phyloP scores from a whole-genome alignment of 208 protist species.

The Crithidia bombi region DNA sequence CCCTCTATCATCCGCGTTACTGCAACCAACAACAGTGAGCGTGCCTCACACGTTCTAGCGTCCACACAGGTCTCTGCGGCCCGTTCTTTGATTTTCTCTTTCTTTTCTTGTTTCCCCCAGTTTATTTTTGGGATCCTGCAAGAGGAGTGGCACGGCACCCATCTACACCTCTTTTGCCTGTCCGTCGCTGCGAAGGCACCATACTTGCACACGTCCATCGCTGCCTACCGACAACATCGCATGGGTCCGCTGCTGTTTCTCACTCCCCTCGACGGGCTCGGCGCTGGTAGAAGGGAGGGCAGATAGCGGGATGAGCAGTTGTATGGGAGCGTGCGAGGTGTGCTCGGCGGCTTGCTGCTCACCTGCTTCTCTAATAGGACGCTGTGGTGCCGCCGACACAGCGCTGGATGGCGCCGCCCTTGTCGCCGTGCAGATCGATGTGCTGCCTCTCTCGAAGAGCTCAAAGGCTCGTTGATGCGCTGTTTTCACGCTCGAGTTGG shows the following conservation, averaged over 20 bases:
- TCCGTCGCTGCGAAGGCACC: background rate
- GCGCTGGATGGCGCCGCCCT: background rate
- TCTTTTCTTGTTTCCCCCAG: background rate
- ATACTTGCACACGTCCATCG: constrained; percentile 30
- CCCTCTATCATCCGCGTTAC: no score
- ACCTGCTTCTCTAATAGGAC: background rate
- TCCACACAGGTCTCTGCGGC: no score
- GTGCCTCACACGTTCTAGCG: no score
- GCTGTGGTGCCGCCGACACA: background rate
- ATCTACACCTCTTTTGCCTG: background rate
- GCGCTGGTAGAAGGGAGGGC: background rate
- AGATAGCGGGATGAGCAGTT: constrained; percentile 14
- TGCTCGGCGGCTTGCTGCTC: background rate
- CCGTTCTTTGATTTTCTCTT: background rate
- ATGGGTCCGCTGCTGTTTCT: background rate
- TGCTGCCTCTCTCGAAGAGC: constrained; percentile 7
- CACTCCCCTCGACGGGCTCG: no score
- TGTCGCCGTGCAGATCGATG: background rate
- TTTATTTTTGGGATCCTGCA: no score
- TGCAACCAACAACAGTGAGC: no score
- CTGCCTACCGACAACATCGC: constrained; percentile 4
- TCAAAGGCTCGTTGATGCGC: constrained; percentile 8
- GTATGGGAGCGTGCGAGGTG: background rate
- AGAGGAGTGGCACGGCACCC: background rate
- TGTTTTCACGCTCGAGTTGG: background rate